A percentile compares a stretch with the other conserved stretches of the same genome.
Conservation (phyloP, 2,329 filamentous ascomycete genomes). For the Malbranchea cinnamomea region DNA sequence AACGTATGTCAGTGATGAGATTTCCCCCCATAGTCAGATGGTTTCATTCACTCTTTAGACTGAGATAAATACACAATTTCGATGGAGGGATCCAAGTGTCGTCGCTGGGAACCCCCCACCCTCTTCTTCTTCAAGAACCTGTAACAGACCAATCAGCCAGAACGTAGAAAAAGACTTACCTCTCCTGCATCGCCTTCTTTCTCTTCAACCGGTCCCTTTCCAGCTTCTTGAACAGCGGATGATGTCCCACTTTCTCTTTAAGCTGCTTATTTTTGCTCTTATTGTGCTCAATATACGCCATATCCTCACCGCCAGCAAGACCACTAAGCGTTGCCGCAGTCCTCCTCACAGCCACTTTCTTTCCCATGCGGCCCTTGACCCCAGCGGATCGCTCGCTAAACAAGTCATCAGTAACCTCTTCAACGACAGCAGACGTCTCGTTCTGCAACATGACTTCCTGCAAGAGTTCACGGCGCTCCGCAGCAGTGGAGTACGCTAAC, state of each 20-base stretch:
- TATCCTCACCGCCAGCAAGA: slow-evolving; percentile 80
- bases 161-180: too few relatives aligned
- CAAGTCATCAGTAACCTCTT: slow-evolving; percentile 54
- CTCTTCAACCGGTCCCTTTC: slow-evolving; percentile 45
- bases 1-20: too few relatives aligned
- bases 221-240: slow-evolving; percentile 52
- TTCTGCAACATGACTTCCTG: slow-evolving; percentile 82
- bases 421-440: slow-evolving; percentile 56
- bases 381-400: slow-evolving; percentile 43
- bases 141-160: too few relatives aligned
- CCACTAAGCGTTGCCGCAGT: slow-evolving; percentile 77
- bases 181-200: slow-evolving; percentile 26
- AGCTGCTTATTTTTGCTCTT: slow-evolving; percentile 53
- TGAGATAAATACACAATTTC: too few relatives aligned
- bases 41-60: too few relatives aligned
- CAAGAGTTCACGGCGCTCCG: slow-evolving; percentile 71
- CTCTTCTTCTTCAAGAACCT: neutral
- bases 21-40: too few relatives aligned
- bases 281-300: slow-evolving; percentile 88
- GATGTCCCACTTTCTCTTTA: slow-evolving; percentile 46
- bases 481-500: slow-evolving; percentile 63
- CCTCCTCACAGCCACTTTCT: slow-evolving; percentile 51
- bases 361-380: slow-evolving; percentile 22
- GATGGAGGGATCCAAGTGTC: too few relatives aligned
- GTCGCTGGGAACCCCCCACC: too few relatives aligned